These are phyloP conservation scores for Ecytonucleospora hepatopenaei DNA, from an alignment of 371 early-diverging fungal genomes.

Conservation along the genomic window DNA sequence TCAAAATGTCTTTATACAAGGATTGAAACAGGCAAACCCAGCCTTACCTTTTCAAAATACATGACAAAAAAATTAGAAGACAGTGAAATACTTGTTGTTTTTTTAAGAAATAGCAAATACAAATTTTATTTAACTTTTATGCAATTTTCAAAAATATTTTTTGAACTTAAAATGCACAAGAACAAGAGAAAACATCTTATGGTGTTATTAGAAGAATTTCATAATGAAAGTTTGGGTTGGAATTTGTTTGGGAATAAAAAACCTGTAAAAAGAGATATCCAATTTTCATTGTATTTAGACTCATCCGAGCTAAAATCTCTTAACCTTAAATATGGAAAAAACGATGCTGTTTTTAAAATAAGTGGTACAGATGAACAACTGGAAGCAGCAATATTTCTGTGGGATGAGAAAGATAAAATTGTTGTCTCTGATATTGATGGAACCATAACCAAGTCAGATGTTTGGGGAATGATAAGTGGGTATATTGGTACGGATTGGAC, in stretches of 20 bases:
- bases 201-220: conserved; percentile 35
- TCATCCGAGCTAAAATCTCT: conserved; percentile 60
- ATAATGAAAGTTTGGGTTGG: conserved; percentile 43
- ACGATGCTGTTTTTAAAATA: conserved; percentile 75
- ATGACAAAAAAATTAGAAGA: conserved; percentile 21
- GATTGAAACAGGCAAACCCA: conserved; percentile 7
- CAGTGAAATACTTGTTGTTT: conserved; percentile 16
- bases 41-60: conserved; percentile 27
- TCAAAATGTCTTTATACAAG: conserved; percentile 17
- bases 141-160: conserved; percentile 35
- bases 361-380: conserved; percentile 59
- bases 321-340: conserved; percentile 69
- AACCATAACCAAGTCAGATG: conserved; percentile 89
- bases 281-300: conserved; percentile 31
- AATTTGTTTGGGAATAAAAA: conserved; percentile 49
- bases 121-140: conserved; percentile 35
- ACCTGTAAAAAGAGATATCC: conserved; percentile 52
- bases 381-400: conserved; percentile 71
- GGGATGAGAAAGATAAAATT: conserved; percentile 69
- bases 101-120: background rate
- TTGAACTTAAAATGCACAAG: conserved; percentile 19
- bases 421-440: conserved; percentile 97
- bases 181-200: conserved; percentile 24
- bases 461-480: conserved; percentile 82
- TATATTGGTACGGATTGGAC: conserved; percentile 97